These are phyloP conservation scores for Vitis rupestris DNA, from an alignment of 164 flowering plant species.

Conservation along the genomic window DNA sequence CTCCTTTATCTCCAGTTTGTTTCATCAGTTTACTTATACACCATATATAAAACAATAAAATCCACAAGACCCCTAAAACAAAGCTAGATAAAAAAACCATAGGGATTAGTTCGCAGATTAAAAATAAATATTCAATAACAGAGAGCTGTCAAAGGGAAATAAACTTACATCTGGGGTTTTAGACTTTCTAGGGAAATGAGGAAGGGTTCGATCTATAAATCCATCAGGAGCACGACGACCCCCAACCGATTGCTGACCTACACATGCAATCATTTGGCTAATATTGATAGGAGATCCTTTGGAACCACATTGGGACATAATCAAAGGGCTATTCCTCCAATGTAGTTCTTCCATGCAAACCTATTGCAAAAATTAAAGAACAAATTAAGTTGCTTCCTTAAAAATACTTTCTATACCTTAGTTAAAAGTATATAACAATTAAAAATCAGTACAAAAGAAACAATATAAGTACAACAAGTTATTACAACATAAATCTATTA, in stretches of 20 bases:
- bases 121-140: conserved; percentile 1
- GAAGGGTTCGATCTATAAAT: conserved; percentile 90
- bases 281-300: conserved; percentile 95
- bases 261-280: conserved; percentile 97
- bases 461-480: not conserved
- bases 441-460: too few species aligned
- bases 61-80: too few species aligned
- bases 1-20: too few species aligned
- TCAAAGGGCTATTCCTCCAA: conserved; percentile 96
- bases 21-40: too few species aligned
- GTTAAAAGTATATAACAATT: not conserved
- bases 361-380: conserved; percentile 26
- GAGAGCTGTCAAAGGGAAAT: conserved; percentile 2
- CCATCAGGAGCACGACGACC: conserved; percentile 96
- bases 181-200: conserved; percentile 77
- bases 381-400: not conserved
- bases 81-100: too few species aligned
- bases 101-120: not conserved
- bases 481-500: not conserved
- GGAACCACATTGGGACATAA: conserved; percentile 98
- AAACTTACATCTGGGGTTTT: conserved; percentile 79
- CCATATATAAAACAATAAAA: too few species aligned
- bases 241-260: conserved; percentile 94
- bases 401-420: not conserved
- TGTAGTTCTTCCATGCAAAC: conserved; percentile 70